Base-by-base conservation (phyloP, 371 early-diverging fungal species). In the Apophysomyces ossiformis region DNA sequence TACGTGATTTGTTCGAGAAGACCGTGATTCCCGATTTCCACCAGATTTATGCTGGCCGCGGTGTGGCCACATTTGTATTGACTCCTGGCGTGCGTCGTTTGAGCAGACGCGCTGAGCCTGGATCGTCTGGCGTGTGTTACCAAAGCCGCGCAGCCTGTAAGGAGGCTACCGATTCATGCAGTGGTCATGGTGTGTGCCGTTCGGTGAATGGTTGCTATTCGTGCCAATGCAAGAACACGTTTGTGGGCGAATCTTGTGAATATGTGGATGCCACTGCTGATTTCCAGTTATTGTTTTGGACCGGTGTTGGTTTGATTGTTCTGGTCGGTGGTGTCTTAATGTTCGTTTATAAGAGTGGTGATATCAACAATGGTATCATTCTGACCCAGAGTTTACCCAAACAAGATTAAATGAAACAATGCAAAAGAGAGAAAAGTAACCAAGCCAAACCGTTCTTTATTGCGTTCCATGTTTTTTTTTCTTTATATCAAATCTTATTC, bases 251-350 rank as follows among this genome's bases (percentile, higher is more conserved):
- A 4, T 58, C 79, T 8, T 82, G 82, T 50, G 63, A 78, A 59
- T 69, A 73, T 21, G 61, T 75, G 18, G 70, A 82, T 67, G 75
- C 72, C 38, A 70, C 74, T 4, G 69, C 67, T 16, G 80, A 82
- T 38, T 82, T 82, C 72, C 83, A 82, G 57, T 58, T 82, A 35
- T 64, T 82, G 50, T 82, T 82, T 63, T 82, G 83, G 83, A 79
- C 83, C 4, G 68, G 77, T 44, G 73, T 82, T 39, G 58, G 59
- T 11, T 69, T 82, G 63, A 64, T 78, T 60, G 66, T 79, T 15
- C 59, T 76, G 58, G 73, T 77, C 32, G 47, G 75, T n/a, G 76
- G 78, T 63, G 78, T 72, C 15, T 68, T 82, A 61, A 38, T 72
- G 37, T 79, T 78, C 63, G 71, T 82, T 18, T 79, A 75, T 58